These are phyloP conservation scores for Candida xyloterini DNA, from an alignment of 805 yeast species.

Conservation along the genomic window DNA sequence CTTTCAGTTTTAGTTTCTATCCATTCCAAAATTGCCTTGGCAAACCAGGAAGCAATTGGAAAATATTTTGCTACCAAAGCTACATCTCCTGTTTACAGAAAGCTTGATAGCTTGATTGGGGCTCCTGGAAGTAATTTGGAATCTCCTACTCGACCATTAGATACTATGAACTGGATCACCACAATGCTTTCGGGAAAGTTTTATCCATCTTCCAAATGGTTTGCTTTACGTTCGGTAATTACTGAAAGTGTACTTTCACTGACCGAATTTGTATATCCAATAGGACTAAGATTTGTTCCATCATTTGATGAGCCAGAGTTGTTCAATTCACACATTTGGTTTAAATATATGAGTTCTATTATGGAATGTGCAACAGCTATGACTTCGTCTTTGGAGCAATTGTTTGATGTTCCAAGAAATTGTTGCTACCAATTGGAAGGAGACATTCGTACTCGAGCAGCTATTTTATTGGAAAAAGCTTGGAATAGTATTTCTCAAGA, in stretches of 20 bases:
- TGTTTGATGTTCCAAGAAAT: slow-evolving; percentile 68
- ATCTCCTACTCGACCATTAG: slow-evolving; percentile 7
- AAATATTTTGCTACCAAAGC: slow-evolving; percentile 3
- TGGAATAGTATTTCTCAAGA: slow-evolving; percentile 78
- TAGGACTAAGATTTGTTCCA: slow-evolving; percentile 52
- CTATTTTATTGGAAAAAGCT: slow-evolving; percentile 50
- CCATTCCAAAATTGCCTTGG: slow-evolving; percentile 39
- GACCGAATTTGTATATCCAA: slow-evolving; percentile 50
- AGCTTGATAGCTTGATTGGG: slow-evolving; percentile 15
- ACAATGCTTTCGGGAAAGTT: slow-evolving; percentile 51
- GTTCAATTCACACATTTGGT: slow-evolving; percentile 67
- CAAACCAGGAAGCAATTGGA: slow-evolving; percentile 6
- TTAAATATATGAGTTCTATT: slow-evolving; percentile 55
- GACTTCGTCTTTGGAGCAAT: slow-evolving; percentile 65
- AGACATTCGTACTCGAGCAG: slow-evolving; percentile 58
- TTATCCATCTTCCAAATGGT: slow-evolving; percentile 71
- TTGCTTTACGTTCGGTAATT: slow-evolving; percentile 59
- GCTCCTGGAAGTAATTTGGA: slow-evolving; percentile 6
- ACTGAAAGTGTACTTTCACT: slow-evolving; percentile 54
- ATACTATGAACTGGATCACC: slow-evolving; percentile 37
- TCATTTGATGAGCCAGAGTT: slow-evolving; percentile 44
- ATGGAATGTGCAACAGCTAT: slow-evolving; percentile 61
- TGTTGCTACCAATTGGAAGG: slow-evolving; percentile 65
- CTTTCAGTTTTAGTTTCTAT: slow-evolving; percentile 58
- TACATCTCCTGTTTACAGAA: slow-evolving; percentile 9